A percentile compares a stretch with the other conserved stretches of the same genome.
These are phyloP conservation scores for Abrus pulchellus DNA, from an alignment of 306 rosid species.

Conservation along the genomic window DNA sequence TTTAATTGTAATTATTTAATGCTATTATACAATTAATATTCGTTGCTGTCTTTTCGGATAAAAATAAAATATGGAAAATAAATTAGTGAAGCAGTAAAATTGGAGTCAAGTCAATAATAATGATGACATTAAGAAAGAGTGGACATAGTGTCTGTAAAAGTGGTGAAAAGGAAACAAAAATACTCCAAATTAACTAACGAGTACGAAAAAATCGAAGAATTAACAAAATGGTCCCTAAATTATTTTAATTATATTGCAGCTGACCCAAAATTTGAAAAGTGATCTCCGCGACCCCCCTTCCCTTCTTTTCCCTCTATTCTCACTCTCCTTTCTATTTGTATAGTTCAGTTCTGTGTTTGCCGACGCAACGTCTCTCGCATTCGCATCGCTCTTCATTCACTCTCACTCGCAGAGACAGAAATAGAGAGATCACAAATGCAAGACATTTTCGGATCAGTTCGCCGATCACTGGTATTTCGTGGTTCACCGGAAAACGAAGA, in stretches of 20 bases:
- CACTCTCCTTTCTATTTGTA: conserved; percentile 1
- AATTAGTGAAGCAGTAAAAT: neutral
- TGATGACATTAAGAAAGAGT: conserved; percentile 27
- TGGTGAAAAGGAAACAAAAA: conserved; percentile 33
- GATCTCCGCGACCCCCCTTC: conserved; percentile 53
- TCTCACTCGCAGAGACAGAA: conserved; percentile 2
- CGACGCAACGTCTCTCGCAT: conserved; percentile 49
- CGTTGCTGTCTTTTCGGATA: too few relatives aligned
- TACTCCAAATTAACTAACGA: neutral
- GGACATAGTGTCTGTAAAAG: conserved; percentile 26
- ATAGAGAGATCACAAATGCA: conserved; percentile 68
- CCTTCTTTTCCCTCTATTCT: conserved; percentile 61
- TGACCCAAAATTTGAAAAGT: conserved; percentile 61
- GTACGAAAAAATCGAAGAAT: neutral
- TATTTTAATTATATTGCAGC: neutral
- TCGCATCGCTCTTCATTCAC: conserved; percentile 37
- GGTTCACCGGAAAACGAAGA: conserved; percentile 71
- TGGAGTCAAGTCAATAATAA: conserved; percentile 40
- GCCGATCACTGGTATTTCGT: conserved; percentile 96
- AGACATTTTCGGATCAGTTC: conserved; percentile 95
- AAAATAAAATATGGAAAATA: too few relatives aligned
- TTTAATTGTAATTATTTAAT: neutral
- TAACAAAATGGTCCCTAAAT: conserved; percentile 34
- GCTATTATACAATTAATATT: too few relatives aligned
- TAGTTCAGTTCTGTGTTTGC: conserved; percentile 42